phyloP scores from a whole-genome alignment of 2,329 filamentous ascomycete species.

The Tolypocladium cylindrosporum region DNA sequence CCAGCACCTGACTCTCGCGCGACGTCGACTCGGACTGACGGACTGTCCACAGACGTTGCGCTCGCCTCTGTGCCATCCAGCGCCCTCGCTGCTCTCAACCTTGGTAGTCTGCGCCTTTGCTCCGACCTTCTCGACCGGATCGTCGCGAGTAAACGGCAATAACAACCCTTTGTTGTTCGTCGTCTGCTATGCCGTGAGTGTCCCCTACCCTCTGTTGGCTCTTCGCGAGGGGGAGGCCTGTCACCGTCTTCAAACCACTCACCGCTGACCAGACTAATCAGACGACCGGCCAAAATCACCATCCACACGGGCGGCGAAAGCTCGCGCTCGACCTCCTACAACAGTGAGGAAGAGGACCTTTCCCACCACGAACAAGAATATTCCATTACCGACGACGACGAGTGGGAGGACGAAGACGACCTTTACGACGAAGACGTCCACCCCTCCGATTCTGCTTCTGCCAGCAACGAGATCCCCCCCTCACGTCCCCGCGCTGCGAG shows the following conservation, averaged over 20 bases:
- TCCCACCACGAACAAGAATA: conserved; percentile 20
- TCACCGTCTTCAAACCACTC: conserved; percentile 9
- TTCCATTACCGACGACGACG: conserved; percentile 26
- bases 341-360: conserved; percentile 28
- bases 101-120: conserved; percentile 24
- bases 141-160: conserved; percentile 35
- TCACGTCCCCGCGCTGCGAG: conserved; percentile 10
- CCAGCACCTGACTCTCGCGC: neutral
- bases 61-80: conserved; percentile 1
- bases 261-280: conserved; percentile 15
- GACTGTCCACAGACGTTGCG: neutral
- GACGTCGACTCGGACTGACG: neutral
- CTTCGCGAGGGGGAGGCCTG: conserved; percentile 1
- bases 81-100: conserved; percentile 4
- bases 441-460: conserved; percentile 50
- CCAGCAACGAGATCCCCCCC: conserved; percentile 22
- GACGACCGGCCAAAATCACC: conserved; percentile 15
- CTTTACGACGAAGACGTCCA: conserved; percentile 40
- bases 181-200: conserved; percentile 35
- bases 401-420: conserved; percentile 27
- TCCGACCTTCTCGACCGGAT: conserved; percentile 34
- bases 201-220: conserved; percentile 9
- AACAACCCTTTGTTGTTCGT: conserved; percentile 12
- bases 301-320: conserved; percentile 18
- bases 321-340: conserved; percentile 23